phyloP scores from a whole-genome alignment of 2,329 filamentous ascomycete species.

The Nannizzia gypsea region DNA sequence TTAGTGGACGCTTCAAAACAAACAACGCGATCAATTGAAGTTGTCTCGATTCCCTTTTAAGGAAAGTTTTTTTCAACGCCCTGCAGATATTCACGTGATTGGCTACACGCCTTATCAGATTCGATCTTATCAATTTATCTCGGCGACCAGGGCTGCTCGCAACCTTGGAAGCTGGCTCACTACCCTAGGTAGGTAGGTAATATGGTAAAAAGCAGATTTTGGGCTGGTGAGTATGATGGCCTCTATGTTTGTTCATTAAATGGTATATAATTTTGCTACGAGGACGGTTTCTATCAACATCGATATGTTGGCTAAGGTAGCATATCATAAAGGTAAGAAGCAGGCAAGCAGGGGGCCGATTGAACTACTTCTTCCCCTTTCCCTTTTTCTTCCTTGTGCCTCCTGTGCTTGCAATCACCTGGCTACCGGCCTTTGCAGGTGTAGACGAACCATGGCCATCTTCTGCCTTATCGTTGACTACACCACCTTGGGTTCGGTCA shows the following conservation, averaged over 20 bases:
- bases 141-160: too few relatives aligned
- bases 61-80: neutral
- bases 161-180: too few relatives aligned
- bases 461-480: conserved; percentile 61
- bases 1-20: neutral
- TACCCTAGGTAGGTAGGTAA: too few relatives aligned
- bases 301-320: too few relatives aligned
- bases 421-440: conserved; percentile 22
- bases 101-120: too few relatives aligned
- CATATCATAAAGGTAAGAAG: too few relatives aligned
- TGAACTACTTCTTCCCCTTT: conserved; percentile 24
- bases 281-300: neutral
- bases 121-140: too few relatives aligned
- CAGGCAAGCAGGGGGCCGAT: too few relatives aligned
- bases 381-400: conserved; percentile 38
- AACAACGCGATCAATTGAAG: neutral
- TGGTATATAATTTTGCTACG: neutral
- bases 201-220: too few relatives aligned
- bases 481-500: conserved; percentile 74
- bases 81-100: neutral
- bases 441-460: conserved; percentile 27
- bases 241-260: neutral
- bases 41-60: neutral
- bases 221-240: too few relatives aligned
- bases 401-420: conserved; percentile 26